phyloP scores from a whole-genome alignment of 306 rosid genomes.

The Dicorynia guianensis region DNA sequence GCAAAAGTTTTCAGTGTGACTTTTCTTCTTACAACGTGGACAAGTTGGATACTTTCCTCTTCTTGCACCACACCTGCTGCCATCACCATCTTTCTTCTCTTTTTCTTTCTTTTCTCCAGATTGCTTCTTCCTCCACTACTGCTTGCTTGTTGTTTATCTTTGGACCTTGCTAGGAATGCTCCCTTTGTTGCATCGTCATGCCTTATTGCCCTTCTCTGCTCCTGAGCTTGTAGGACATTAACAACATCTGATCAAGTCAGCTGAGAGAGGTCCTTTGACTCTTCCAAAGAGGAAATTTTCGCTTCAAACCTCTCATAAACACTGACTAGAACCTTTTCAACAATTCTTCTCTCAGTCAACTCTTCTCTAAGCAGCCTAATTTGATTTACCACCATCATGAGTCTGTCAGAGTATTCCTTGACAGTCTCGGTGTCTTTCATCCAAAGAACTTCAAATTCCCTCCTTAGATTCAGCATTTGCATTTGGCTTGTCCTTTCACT shows the following conservation, averaged over 20 bases:
- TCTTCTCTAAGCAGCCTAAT: background rate
- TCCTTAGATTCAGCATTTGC: background rate
- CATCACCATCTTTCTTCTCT: too few relatives aligned
- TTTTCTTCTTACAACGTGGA: background rate
- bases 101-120: background rate
- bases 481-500: background rate
- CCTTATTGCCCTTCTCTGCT: background rate
- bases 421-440: background rate
- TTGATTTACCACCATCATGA: background rate
- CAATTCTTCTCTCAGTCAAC: background rate
- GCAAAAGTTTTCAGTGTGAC: background rate
- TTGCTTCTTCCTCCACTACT: background rate
- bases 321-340: background rate
- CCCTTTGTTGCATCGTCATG: background rate
- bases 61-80: background rate
- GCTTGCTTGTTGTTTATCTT: background rate
- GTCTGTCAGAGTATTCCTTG: background rate
- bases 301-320: background rate
- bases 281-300: background rate
- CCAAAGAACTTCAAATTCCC: background rate
- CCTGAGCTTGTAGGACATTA: background rate
- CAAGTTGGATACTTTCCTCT: background rate
- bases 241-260: background rate
- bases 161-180: background rate
- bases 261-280: background rate